These are phyloP conservation scores for Colletotrichum sublineola DNA, from an alignment of 2,329 filamentous ascomycete species.

Conservation along the genomic window DNA sequence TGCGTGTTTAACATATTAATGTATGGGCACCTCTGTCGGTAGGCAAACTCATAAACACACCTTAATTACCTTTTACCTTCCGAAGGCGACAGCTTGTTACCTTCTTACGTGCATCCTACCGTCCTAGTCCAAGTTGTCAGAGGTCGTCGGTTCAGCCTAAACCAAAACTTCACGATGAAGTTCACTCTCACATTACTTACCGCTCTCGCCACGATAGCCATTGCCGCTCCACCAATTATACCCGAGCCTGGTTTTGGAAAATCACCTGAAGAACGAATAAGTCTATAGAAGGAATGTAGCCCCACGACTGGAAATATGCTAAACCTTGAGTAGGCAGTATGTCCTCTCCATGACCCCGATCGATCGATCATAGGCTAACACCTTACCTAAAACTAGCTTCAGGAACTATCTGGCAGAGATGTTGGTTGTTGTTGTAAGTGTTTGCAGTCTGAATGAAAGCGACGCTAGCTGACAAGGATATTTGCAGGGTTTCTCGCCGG, in stretches of 20 bases:
- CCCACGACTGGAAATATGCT: neutral
- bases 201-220: neutral
- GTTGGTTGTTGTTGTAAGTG: neutral
- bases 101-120: neutral
- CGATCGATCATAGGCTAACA: neutral
- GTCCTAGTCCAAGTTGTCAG: neutral
- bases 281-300: neutral
- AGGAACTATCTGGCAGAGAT: neutral
- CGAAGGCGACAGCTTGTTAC: rapidly evolving
- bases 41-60: neutral
- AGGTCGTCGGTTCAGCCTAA: neutral
- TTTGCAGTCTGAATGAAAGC: rapidly evolving
- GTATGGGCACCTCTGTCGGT: too few species aligned
- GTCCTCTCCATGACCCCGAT: neutral
- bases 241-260: neutral
- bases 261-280: neutral
- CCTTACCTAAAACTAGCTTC: neutral
- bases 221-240: neutral
- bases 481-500: neutral
- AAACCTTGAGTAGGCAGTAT: neutral
- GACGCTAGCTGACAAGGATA: neutral
- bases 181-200: neutral
- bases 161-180: neutral
- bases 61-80: neutral
- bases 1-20: too few species aligned